Conservation (phyloP, 2,329 filamentous ascomycete species). For the Ascochyta clinopodiicola region DNA sequence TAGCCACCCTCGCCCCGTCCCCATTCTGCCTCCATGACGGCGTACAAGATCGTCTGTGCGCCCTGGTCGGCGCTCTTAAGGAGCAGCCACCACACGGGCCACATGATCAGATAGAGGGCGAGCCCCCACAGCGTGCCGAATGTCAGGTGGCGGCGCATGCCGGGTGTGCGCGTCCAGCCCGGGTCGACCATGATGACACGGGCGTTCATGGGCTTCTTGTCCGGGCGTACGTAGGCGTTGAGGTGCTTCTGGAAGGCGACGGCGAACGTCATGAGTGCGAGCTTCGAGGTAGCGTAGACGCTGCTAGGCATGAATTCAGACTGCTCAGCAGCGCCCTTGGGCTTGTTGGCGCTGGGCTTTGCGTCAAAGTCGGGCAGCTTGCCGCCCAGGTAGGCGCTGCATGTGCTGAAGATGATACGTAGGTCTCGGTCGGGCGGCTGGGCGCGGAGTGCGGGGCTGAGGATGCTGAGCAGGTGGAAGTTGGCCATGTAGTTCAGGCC, state of each 20-base stretch:
- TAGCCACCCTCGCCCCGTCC: slow-evolving; percentile 70
- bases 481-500: slow-evolving; percentile 95
- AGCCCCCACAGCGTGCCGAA: slow-evolving; percentile 84
- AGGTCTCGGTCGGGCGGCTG: slow-evolving; percentile 96
- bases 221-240: slow-evolving; percentile 80
- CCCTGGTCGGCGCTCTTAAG: slow-evolving; percentile 85
- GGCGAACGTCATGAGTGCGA: slow-evolving; percentile 89
- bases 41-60: slow-evolving; percentile 84
- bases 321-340: slow-evolving; percentile 57
- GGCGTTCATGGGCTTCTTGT: slow-evolving; percentile 80
- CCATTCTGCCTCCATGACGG: slow-evolving; percentile 80
- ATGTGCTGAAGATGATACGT: slow-evolving; percentile 83
- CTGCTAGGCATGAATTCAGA: slow-evolving; percentile 52
- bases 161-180: slow-evolving; percentile 82
- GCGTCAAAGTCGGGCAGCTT: slow-evolving; percentile 65
- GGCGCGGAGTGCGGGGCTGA: slow-evolving; percentile 86
- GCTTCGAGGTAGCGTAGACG: slow-evolving; percentile 58
- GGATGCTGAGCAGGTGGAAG: slow-evolving; percentile 90
- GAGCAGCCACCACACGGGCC: slow-evolving; percentile 83
- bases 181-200: slow-evolving; percentile 88
- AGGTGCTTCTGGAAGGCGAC: slow-evolving; percentile 92
- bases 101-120: slow-evolving; percentile 75
- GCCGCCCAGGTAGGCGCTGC: slow-evolving; percentile 84
- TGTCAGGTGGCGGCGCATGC: slow-evolving; percentile 85
- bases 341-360: slow-evolving; percentile 60